Evolutionary conservation across 257 asterid species (phyloP).

Genomic region (Capsicum baccatum): DNA sequence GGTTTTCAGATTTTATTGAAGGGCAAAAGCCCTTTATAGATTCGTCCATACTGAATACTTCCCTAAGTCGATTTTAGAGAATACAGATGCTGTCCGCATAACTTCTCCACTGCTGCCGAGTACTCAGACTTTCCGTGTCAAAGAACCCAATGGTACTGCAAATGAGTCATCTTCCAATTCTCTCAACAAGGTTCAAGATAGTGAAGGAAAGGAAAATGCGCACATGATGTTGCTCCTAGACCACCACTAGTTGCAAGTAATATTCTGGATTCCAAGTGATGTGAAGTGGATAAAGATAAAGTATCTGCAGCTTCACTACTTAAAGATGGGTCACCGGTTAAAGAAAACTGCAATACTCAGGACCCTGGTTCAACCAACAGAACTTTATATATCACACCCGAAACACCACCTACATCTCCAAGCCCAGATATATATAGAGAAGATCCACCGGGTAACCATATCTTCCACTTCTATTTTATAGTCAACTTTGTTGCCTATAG

Average conservation of each 20-base stretch:
- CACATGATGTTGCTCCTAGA: constrained; percentile 29
- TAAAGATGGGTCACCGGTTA: constrained; percentile 30
- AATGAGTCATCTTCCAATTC: constrained; percentile 31
- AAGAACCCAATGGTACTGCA: constrained; percentile 37
- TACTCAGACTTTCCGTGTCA: constrained; percentile 32
- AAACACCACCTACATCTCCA: constrained; percentile 53
- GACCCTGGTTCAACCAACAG: constrained; percentile 29
- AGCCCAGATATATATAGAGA: constrained; percentile 83
- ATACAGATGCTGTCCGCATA: constrained; percentile 35
- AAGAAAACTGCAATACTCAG: constrained; percentile 36
- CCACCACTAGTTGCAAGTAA: constrained; percentile 38
- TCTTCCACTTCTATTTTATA: background rate
- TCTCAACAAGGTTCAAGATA: constrained; percentile 35
- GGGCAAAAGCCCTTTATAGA: constrained; percentile 47
- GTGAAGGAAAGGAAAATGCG: constrained; percentile 31
- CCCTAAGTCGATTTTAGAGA: constrained; percentile 90
- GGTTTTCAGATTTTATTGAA: constrained; percentile 69
- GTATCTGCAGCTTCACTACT: constrained; percentile 41
- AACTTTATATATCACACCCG: constrained; percentile 31
- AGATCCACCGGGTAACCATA: constrained; percentile 65
- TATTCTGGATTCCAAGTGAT: constrained; percentile 32
- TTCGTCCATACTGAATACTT: constrained; percentile 47
- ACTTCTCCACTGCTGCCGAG: constrained; percentile 39
- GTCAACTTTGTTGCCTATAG: background rate
- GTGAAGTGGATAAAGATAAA: constrained; percentile 38